Percentiles rank a stretch among this genome's conserved stretches.
These are phyloP conservation scores for Boletus semigastroideus DNA, from an alignment of 1,284 basidiomycete species.

Conservation along the genomic window DNA sequence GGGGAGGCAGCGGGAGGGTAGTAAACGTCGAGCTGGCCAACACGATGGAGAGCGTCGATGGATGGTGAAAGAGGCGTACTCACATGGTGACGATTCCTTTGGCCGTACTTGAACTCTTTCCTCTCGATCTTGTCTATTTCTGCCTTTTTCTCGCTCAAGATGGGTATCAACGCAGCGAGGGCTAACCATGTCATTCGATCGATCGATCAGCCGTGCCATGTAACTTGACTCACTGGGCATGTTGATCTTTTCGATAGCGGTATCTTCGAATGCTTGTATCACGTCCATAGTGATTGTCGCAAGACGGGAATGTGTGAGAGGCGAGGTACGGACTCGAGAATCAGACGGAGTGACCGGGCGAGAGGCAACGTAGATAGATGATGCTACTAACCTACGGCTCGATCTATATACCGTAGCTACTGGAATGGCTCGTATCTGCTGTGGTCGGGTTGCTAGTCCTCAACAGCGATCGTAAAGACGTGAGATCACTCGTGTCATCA, in stretches of 20 bases:
- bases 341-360: no score
- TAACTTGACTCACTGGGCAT: constrained; percentile 38
- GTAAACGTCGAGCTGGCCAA: constrained; percentile 52
- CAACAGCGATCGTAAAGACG: no score
- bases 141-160: constrained; percentile 40
- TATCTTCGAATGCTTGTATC: constrained; percentile 36
- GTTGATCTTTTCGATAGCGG: constrained; percentile 35
- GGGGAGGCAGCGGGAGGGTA: constrained; percentile 42
- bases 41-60: background rate
- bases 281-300: constrained; percentile 32
- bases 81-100: constrained; percentile 54
- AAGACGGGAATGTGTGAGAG: no score
- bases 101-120: constrained; percentile 57
- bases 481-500: no score
- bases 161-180: constrained; percentile 43
- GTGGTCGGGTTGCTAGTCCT: no score
- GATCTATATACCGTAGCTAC: no score
- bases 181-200: constrained; percentile 31
- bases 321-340: no score
- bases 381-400: no score
- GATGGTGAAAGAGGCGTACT: constrained; percentile 2
- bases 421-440: no score
- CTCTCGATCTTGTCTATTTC: constrained; percentile 43
- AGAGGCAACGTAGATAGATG: no score
- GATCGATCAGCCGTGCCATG: constrained; percentile 5